Evolutionary conservation across 257 asterid genomes (phyloP), one percentile per base, ranked within the genome.

Genomic region (Petunia axillaris): DNA sequence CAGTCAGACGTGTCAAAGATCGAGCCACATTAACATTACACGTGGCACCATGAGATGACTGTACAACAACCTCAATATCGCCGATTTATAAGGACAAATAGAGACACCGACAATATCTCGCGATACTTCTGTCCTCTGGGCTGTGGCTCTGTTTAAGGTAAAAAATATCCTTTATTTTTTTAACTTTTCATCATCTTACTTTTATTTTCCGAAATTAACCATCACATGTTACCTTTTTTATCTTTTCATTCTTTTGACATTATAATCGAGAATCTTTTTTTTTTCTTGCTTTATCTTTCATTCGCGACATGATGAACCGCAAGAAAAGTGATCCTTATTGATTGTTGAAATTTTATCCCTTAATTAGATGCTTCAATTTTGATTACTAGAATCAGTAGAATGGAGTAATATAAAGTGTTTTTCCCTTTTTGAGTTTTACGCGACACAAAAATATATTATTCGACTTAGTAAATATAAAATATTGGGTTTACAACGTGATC

Each of bases 21-120:
- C 80, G 13, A 71, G 50, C 83, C 80, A 70, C 39, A 5, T 0
- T 40, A 2, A 0, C 0, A 1, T 0, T n/a, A 80, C 84, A 87
- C 90, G 89, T 86, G 89, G 88, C 86, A 4, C 1, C 8, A 4
- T 60, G 37, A 67, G 77, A 84, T 81, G 83, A 82, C 36, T 5
- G 4, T 35, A 40, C 81, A 76, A 36, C 87, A 63, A 78, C 83
- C 81, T 80, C 81, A 73, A 83, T 78, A 85, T 82, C 86, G 78
- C 65, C 76, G 67, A 80, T 44, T 55, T 59, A 11, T 44, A 38
- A 48, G 46, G 80, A 55, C 35, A 50, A 0, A 15, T 73, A 73
- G 63, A 40, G 25, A 25, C 81, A 81, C 94, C 92, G 92, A 89
- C 95, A 89, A 83, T 84, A 81, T 89, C 85, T 86, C 89, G 85